Evolutionary conservation across 2,329 filamentous ascomycete species (phyloP).

Genomic region (Mycosphaerella sp.): DNA sequence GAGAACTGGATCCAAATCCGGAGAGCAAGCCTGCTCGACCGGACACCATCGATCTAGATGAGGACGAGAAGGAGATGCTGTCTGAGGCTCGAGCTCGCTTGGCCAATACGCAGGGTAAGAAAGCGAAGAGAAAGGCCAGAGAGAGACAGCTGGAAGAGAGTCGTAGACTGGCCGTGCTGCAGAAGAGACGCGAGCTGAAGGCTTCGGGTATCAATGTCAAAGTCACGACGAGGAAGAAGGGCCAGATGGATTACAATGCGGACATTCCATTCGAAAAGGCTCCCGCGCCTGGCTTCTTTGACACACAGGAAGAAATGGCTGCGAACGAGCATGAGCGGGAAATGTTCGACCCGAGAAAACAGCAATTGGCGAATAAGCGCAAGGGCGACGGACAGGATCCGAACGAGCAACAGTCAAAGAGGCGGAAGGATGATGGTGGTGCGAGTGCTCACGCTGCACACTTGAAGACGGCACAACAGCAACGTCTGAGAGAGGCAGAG

Average conservation of each 20-base stretch:
- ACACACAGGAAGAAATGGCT: conserved; percentile 74
- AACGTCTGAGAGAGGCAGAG: conserved; percentile 91
- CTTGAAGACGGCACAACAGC: conserved; percentile 86
- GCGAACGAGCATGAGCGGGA: conserved; percentile 78
- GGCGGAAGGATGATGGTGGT: conserved; percentile 72
- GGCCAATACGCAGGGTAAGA: conserved; percentile 97
- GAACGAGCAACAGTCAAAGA: conserved; percentile 62
- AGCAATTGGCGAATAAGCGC: conserved; percentile 83
- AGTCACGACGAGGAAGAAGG: conserved; percentile 81
- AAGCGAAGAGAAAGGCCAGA: conserved; percentile 94
- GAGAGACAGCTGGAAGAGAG: conserved; percentile 95
- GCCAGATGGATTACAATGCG: conserved; percentile 99
- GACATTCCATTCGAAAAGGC: conserved; percentile 97
- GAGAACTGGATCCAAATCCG: conserved; percentile 93
- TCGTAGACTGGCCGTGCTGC: conserved; percentile 76
- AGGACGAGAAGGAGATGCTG: conserved; percentile 99
- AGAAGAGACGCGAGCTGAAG: conserved; percentile 94
- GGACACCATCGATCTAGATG: conserved; percentile 95
- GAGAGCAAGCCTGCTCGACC: conserved; percentile 93
- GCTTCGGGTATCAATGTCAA: conserved; percentile 98
- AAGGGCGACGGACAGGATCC: conserved; percentile 88
- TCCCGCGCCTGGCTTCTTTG: conserved; percentile 82
- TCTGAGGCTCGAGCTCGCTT: conserved; percentile 93
- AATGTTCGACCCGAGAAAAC: conserved; percentile 85
- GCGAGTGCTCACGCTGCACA: conserved; percentile 78